Conservation (phyloP, 2,329 filamentous ascomycete genomes). For the Epichloe uncinata region DNA sequence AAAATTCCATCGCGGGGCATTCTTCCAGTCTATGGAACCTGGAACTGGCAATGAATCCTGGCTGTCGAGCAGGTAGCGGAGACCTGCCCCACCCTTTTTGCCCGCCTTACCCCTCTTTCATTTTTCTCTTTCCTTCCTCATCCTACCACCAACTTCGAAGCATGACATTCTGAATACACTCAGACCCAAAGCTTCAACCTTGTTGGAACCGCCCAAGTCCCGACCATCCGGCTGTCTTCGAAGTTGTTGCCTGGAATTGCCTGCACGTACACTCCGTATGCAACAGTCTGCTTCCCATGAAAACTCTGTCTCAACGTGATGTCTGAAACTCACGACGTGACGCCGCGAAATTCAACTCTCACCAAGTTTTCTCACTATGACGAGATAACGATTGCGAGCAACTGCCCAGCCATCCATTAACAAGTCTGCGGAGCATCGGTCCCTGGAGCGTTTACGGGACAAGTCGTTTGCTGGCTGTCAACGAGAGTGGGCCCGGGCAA, state of each 20-base stretch:
- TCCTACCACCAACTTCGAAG: background rate
- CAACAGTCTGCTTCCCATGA: too few relatives aligned
- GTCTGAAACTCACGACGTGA: too few relatives aligned
- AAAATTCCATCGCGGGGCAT: constrained; percentile 21
- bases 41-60: background rate
- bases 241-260: background rate
- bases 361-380: too few relatives aligned
- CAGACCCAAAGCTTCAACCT: too few relatives aligned
- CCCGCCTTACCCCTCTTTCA: constrained; percentile 2
- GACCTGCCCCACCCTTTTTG: constrained; percentile 7
- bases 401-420: too few relatives aligned
- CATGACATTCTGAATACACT: background rate
- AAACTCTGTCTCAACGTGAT: too few relatives aligned
- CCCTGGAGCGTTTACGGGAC: too few relatives aligned
- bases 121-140: constrained; percentile 1
- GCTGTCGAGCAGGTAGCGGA: constrained; percentile 4
- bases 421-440: too few relatives aligned
- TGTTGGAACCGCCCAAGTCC: too few relatives aligned
- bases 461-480: background rate
- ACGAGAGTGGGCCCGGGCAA: too few relatives aligned
- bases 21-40: constrained; percentile 12
- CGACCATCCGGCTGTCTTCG: background rate
- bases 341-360: background rate
- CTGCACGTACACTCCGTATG: too few relatives aligned
- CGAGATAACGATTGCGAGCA: too few relatives aligned